These are phyloP conservation scores for Exophiala sp. DNA, from an alignment of 2,329 filamentous ascomycete species.

Conservation along the genomic window DNA sequence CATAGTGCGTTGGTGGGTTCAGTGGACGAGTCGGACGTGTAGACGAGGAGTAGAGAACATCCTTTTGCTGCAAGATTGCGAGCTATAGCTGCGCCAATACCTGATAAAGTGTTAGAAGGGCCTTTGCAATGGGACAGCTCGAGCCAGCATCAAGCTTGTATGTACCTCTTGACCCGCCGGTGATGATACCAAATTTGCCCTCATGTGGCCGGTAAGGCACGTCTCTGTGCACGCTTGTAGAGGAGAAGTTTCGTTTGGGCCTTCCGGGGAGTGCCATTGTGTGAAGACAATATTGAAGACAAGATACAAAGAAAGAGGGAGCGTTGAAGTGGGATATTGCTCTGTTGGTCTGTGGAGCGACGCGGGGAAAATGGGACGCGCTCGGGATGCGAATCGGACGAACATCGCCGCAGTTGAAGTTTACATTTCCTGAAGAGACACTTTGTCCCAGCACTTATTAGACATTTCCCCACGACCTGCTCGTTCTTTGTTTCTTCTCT, in stretches of 20 bases:
- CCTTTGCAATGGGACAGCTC: neutral
- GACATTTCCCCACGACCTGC: too few species aligned
- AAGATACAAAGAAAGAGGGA: too few species aligned
- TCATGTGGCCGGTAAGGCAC: conserved; percentile 46
- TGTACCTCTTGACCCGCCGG: conserved; percentile 69
- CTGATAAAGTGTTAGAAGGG: conserved; percentile 39
- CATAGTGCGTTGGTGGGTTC: conserved; percentile 51
- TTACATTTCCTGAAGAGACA: too few species aligned
- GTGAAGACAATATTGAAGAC: too few species aligned
- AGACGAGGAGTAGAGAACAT: conserved; percentile 63
- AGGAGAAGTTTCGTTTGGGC: conserved; percentile 16
- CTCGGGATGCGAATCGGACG: too few species aligned
- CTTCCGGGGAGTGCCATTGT: conserved; percentile 2
- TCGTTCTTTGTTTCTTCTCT: too few species aligned
- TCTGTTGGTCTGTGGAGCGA: neutral
- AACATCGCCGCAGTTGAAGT: too few species aligned
- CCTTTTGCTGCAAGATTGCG: conserved; percentile 69
- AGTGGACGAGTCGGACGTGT: conserved; percentile 59
- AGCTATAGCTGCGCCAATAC: conserved; percentile 66
- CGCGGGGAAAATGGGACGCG: too few species aligned
- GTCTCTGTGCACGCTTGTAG: conserved; percentile 21
- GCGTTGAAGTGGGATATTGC: too few species aligned
- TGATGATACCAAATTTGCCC: conserved; percentile 72
- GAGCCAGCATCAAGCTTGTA: too few species aligned
- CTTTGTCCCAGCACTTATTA: too few species aligned